phyloP scores from a whole-genome alignment of 805 yeast species.

The Saturnispora silvae region DNA sequence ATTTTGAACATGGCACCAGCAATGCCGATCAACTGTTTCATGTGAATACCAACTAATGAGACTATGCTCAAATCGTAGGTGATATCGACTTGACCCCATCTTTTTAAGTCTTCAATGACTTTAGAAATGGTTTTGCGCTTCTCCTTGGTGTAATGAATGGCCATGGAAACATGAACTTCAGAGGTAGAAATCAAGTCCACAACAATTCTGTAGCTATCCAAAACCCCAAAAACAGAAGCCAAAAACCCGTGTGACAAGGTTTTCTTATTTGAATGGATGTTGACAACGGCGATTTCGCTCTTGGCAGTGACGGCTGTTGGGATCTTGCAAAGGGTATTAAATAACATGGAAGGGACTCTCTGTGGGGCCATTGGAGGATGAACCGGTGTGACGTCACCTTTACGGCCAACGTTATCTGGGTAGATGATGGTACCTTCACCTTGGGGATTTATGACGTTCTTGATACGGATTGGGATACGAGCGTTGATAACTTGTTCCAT shows the following conservation, averaged over 20 bases:
- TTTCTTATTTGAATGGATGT: conserved; percentile 88
- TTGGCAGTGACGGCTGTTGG: conserved; percentile 97
- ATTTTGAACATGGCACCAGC: conserved; percentile 96
- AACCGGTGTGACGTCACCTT: conserved; percentile 87
- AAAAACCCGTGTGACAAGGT: conserved; percentile 90
- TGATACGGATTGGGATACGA: conserved; percentile 90
- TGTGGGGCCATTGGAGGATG: conserved; percentile 82
- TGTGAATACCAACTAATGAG: conserved; percentile 91
- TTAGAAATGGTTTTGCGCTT: conserved; percentile 41
- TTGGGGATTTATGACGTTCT: conserved; percentile 88
- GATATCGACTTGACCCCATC: conserved; percentile 82
- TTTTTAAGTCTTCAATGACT: conserved; percentile 69
- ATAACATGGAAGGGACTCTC: conserved; percentile 29
- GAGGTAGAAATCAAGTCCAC: conserved; percentile 95
- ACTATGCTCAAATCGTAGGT: conserved; percentile 83
- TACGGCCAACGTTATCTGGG: conserved; percentile 79
- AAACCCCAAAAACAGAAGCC: conserved; percentile 77
- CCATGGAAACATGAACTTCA: conserved; percentile 98
- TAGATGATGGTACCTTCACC: conserved; percentile 91
- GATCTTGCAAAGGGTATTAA: conserved; percentile 40
- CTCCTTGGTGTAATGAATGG: conserved; percentile 71
- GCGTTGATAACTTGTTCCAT: conserved; percentile 98
- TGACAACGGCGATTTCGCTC: conserved; percentile 81
- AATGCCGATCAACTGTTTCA: conserved; percentile 93
- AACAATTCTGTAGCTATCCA: conserved; percentile 75